These are phyloP conservation scores for Waltergamsia citrina DNA, from an alignment of 2,329 filamentous ascomycete genomes.

Conservation along the genomic window DNA sequence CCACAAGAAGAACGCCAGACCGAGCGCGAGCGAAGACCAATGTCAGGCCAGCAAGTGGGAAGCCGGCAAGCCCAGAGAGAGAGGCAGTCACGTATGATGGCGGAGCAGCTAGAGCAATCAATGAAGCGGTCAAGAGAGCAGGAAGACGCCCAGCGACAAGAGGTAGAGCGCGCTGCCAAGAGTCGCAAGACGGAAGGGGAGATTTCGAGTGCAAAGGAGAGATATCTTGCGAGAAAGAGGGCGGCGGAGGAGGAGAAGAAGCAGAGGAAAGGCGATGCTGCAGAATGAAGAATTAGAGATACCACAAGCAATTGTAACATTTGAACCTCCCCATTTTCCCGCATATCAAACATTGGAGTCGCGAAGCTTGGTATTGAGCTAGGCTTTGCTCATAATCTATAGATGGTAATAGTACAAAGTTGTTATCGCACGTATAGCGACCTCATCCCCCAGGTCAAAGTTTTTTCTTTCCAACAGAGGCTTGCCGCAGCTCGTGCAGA, in stretches of 20 bases:
- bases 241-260: slow-evolving; percentile 63
- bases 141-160: slow-evolving; percentile 52
- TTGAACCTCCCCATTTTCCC: background rate
- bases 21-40: slow-evolving; percentile 22
- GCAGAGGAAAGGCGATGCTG: slow-evolving; percentile 3
- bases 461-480: too few species aligned
- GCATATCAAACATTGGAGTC: too few species aligned
- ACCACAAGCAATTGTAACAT: background rate
- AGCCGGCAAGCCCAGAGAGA: slow-evolving; percentile 62
- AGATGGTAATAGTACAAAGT: too few species aligned
- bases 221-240: slow-evolving; percentile 68
- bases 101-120: slow-evolving; percentile 64
- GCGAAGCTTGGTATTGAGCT: too few species aligned
- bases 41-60: slow-evolving; percentile 30
- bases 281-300: background rate
- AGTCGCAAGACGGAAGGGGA: slow-evolving; percentile 69
- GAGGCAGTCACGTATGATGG: slow-evolving; percentile 70
- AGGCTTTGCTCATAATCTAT: too few species aligned
- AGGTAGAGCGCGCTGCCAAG: slow-evolving; percentile 59
- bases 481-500: too few species aligned
- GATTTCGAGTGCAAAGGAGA: slow-evolving; percentile 68
- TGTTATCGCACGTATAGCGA: too few species aligned
- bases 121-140: slow-evolving; percentile 65
- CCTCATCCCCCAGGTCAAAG: too few species aligned
- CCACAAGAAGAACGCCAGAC: slow-evolving; percentile 11